Percentiles rank a stretch among this genome's conserved stretches.
These are phyloP conservation scores for Auriscalpium vulgare DNA, from an alignment of 768 basidiomycete species.

Conservation along the genomic window DNA sequence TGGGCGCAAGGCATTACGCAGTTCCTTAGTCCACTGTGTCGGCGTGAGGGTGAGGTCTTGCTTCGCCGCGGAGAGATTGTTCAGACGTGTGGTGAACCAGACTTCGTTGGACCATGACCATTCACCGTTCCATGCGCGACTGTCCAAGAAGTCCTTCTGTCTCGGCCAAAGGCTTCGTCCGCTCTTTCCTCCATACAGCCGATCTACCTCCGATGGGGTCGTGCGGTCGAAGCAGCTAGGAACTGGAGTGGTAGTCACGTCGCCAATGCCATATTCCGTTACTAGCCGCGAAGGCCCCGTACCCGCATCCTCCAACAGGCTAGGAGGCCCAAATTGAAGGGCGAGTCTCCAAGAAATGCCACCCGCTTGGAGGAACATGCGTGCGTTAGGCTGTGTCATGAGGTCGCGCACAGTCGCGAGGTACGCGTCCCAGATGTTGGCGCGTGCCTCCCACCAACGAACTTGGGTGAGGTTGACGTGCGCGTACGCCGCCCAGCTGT, in stretches of 20 bases:
- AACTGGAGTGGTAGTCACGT: not conserved
- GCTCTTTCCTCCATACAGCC: not conserved
- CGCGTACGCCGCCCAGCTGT: too few species aligned
- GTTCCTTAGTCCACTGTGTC: too few species aligned
- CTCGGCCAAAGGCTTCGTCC: not conserved
- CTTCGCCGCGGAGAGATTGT: rapidly evolving
- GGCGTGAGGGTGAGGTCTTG: too few species aligned
- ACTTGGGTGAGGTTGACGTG: not conserved
- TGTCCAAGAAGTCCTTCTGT: not conserved
- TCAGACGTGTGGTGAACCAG: not conserved
- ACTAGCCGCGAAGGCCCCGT: not conserved
- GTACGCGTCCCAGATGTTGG: not conserved
- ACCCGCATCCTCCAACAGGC: not conserved
- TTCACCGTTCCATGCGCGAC: not conserved
- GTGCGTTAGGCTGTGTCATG: not conserved
- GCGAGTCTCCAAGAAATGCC: not conserved
- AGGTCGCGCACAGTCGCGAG: not conserved
- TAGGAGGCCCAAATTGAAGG: not conserved
- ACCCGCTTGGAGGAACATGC: not conserved
- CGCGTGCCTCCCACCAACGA: not conserved
- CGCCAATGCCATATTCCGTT: not conserved
- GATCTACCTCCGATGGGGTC: not conserved
- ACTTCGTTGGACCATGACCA: not conserved
- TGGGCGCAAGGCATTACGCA: too few species aligned
- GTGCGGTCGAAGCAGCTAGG: not conserved